Conservation (phyloP, 192 early-diverging fungal species). For the Coemansia sp. region DNA sequence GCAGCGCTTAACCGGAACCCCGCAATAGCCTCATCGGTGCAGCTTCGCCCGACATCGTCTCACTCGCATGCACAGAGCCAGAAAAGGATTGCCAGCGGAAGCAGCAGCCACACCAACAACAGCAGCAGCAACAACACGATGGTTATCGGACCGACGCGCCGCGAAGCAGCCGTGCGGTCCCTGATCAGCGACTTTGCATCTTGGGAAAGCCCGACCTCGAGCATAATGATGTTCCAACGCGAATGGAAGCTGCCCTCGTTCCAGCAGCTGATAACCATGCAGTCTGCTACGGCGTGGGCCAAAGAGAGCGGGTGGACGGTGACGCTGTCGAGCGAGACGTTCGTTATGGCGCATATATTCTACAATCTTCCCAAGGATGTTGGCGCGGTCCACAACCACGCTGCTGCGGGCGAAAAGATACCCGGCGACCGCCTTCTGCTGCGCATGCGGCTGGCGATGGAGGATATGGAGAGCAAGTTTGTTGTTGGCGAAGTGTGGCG, state of each 20-base stretch:
- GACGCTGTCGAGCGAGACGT: conserved; percentile 51
- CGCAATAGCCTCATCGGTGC: conserved; percentile 14
- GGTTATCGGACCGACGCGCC: conserved; percentile 33
- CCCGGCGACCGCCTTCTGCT: conserved; percentile 50
- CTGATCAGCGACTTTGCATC: conserved; percentile 52
- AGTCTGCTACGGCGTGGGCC: conserved; percentile 45
- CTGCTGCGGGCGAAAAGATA: conserved; percentile 29
- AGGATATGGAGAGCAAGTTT: conserved; percentile 44
- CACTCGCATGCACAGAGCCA: conserved; percentile 34
- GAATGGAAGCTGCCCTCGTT: conserved; percentile 58
- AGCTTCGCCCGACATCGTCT: conserved; percentile 22
- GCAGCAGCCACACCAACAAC: conserved; percentile 11
- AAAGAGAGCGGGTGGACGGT: conserved; percentile 48
- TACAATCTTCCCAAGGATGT: conserved; percentile 47
- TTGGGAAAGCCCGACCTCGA: conserved; percentile 53
- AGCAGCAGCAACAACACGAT: conserved; percentile 1
- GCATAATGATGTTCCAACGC: conserved; percentile 57
- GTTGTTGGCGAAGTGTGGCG: conserved; percentile 49
- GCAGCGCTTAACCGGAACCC: conserved; percentile 5
- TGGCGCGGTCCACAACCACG: conserved; percentile 19
- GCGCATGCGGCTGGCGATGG: conserved; percentile 54
- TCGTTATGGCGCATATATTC: conserved; percentile 53
- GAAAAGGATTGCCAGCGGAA: conserved; percentile 25
- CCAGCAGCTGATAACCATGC: conserved; percentile 48
- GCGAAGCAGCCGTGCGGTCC: conserved; percentile 40